Evolutionary conservation across 192 early-diverging fungal species (phyloP).

Genomic region (Haplosporangium gracile): DNA sequence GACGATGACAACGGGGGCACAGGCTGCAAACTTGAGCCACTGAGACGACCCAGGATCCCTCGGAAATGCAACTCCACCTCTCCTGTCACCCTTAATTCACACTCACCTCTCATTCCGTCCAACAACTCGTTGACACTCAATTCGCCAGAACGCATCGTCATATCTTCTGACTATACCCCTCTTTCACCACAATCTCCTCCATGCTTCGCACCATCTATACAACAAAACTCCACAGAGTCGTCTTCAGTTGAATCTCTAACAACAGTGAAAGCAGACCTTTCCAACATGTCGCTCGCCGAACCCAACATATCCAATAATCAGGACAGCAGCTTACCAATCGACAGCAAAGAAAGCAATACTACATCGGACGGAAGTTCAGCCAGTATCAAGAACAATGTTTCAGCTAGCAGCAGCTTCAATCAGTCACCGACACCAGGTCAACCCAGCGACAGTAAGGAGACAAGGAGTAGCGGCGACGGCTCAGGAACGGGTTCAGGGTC

Average conservation of each 20-base stretch:
- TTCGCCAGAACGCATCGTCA: not conserved
- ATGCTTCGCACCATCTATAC: not conserved
- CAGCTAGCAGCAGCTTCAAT: not conserved
- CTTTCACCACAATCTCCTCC: slow-evolving; percentile 5
- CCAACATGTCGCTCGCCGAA: not conserved
- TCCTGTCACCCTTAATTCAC: not conserved
- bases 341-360: not conserved
- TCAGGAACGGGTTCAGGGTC: not conserved
- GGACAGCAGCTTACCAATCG: not conserved
- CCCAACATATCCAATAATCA: not conserved
- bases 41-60: not conserved
- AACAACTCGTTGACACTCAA: not conserved
- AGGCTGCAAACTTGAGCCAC: slow-evolving; percentile 1
- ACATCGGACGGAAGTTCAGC: not conserved
- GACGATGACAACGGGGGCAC: slow-evolving; percentile 15
- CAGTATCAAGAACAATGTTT: not conserved
- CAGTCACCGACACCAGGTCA: not conserved
- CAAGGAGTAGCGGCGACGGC: no score
- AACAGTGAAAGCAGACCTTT: not conserved
- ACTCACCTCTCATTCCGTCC: no score
- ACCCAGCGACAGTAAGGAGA: not conserved
- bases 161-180: slow-evolving; percentile 8
- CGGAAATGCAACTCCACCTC: not conserved
- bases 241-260: not conserved
- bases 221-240: not conserved